phyloP scores from a whole-genome alignment of 108 stramenopile genomes.

The Stephanodiscus triporus region DNA sequence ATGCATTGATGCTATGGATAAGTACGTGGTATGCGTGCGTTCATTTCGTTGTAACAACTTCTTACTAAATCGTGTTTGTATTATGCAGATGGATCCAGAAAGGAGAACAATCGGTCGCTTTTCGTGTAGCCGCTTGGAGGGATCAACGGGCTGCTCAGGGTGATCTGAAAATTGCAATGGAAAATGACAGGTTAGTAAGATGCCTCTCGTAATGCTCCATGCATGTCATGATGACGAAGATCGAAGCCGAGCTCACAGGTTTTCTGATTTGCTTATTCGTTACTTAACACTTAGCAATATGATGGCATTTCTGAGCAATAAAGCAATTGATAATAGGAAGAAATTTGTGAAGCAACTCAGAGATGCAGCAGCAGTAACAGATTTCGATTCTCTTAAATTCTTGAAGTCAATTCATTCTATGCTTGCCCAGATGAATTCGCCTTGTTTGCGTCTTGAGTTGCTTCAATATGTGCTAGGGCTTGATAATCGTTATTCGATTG shows the following conservation, averaged over 20 bases:
- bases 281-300: conserved; percentile 49
- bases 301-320: conserved; percentile 90
- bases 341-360: conserved; percentile 81
- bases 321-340: conserved; percentile 84
- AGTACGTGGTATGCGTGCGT: conserved; percentile 52
- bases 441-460: conserved; percentile 87
- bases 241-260: background rate
- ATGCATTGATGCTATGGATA: conserved; percentile 76
- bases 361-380: conserved; percentile 59
- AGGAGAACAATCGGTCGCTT: conserved; percentile 88
- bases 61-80: background rate
- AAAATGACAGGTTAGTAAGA: conserved; percentile 44
- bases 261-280: background rate
- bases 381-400: conserved; percentile 75
- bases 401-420: conserved; percentile 68
- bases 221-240: background rate
- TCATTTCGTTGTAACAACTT: background rate
- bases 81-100: conserved; percentile 72
- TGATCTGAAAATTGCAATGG: conserved; percentile 86
- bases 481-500: conserved; percentile 88
- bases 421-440: conserved; percentile 75
- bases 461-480: conserved; percentile 90
- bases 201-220: background rate
- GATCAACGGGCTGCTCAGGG: conserved; percentile 89
- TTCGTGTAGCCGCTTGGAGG: conserved; percentile 87